Evolutionary conservation across 2,329 filamentous ascomycete species (phyloP).

Genomic region (Aspergillus glaucus): DNA sequence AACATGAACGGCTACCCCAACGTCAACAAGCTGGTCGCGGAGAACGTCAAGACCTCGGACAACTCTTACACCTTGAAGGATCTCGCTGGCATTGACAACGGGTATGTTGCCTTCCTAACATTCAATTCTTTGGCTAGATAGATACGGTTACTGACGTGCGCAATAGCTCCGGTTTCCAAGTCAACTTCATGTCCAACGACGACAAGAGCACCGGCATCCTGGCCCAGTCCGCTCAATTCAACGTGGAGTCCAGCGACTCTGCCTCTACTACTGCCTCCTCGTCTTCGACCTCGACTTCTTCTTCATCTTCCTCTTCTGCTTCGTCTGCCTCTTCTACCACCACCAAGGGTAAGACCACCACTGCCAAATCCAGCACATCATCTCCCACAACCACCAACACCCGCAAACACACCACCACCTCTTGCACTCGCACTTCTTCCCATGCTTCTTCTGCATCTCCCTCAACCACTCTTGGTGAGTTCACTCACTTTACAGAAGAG

Average conservation of each 20-base stretch:
- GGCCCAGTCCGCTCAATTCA: constrained; percentile 35
- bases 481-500: neutral
- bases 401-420: constrained; percentile 5
- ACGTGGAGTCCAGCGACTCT: constrained; percentile 17
- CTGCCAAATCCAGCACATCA: constrained; percentile 5
- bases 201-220: constrained; percentile 34
- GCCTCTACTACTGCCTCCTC: constrained; percentile 15
- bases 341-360: constrained; percentile 14
- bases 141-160: constrained; percentile 1
- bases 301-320: constrained; percentile 7
- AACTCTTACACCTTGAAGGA: constrained; percentile 32
- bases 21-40: constrained; percentile 25
- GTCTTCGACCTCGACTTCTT: constrained; percentile 20
- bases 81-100: constrained; percentile 18
- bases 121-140: neutral
- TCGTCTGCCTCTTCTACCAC: constrained; percentile 5
- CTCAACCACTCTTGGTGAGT: constrained; percentile 22
- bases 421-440: constrained; percentile 6
- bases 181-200: constrained; percentile 35
- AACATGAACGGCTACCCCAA: constrained; percentile 33
- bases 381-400: neutral
- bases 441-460: constrained; percentile 14
- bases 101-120: constrained; percentile 12
- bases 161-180: constrained; percentile 32
- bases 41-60: constrained; percentile 29